Evolutionary conservation across 148 eudicot genomes (phyloP).

Genomic region (Cornus florida): DNA sequence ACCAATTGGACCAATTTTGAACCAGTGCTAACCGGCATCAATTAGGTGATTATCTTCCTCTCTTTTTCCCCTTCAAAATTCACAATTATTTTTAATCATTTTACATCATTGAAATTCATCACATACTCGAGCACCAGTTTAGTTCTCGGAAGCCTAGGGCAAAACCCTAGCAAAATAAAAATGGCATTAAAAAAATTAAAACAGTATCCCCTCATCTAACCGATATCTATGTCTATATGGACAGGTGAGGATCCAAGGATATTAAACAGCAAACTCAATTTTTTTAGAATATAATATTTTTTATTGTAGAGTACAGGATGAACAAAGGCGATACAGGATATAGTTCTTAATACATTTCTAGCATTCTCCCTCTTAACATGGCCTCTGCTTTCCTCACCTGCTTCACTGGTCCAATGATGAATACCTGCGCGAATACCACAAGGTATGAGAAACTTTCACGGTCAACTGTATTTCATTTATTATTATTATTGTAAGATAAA

Average conservation of each 20-base stretch:
- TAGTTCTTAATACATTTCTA: conserved; percentile 36
- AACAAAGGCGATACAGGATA: neutral
- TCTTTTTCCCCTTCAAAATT: neutral
- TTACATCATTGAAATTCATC: neutral
- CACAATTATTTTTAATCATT: neutral
- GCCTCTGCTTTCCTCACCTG: conserved; percentile 91
- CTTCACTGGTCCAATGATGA: conserved; percentile 75
- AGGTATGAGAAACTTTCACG: neutral
- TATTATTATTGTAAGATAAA: no score
- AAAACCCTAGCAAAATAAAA: neutral
- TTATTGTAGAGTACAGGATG: neutral
- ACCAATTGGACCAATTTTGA: neutral
- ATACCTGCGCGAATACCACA: conserved; percentile 49
- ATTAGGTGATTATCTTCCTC: no score
- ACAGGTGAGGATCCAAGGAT: neutral
- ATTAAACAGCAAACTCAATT: neutral
- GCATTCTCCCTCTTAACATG: conserved; percentile 77
- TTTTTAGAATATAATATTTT: neutral
- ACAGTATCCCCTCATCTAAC: neutral
- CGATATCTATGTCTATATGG: neutral
- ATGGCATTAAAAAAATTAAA: neutral
- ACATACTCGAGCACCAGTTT: neutral
- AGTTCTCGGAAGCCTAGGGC: neutral
- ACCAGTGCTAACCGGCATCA: neutral
- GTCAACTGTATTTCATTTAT: neutral